phyloP scores from a whole-genome alignment of 306 rosid species.

The Coriaria nepalensis region DNA sequence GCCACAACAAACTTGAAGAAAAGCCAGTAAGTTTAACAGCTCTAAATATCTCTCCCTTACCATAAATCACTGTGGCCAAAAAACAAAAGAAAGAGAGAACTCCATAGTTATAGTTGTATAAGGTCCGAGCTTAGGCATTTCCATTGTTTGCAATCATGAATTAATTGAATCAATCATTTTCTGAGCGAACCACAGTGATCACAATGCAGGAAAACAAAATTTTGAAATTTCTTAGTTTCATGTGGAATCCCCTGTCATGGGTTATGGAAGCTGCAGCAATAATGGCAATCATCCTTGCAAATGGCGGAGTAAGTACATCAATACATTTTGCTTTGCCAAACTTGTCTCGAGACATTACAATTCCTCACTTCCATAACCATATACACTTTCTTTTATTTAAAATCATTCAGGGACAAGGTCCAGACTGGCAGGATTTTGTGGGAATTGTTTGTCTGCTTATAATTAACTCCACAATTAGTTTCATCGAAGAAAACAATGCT shows the following conservation, averaged over 20 bases:
- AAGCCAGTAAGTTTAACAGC: conserved; percentile 34
- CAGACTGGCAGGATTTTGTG: conserved; percentile 87
- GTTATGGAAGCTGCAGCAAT: conserved; percentile 95
- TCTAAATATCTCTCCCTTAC: neutral
- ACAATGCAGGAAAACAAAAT: conserved; percentile 63
- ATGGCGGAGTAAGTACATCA: conserved; percentile 62
- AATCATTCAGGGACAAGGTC: conserved; percentile 61
- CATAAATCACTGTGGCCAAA: too few relatives aligned
- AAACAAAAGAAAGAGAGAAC: too few relatives aligned
- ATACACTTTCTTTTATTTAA: conserved; percentile 1
- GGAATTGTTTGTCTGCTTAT: conserved; percentile 63
- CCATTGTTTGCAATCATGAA: too few relatives aligned
- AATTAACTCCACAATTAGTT: conserved; percentile 80
- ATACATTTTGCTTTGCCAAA: neutral
- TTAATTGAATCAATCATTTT: too few relatives aligned
- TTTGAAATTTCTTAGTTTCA: conserved; percentile 61
- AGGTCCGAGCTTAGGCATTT: too few relatives aligned
- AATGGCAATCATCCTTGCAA: conserved; percentile 80
- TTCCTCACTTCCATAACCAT: neutral
- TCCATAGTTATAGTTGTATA: too few relatives aligned
- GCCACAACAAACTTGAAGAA: conserved; percentile 71
- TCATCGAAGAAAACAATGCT: conserved; percentile 80
- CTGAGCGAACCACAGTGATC: neutral
- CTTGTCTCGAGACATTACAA: neutral
- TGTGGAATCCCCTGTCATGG: conserved; percentile 96